These are phyloP conservation scores for Trametes polyzona DNA, from an alignment of 1,284 basidiomycete genomes.

Conservation along the genomic window DNA sequence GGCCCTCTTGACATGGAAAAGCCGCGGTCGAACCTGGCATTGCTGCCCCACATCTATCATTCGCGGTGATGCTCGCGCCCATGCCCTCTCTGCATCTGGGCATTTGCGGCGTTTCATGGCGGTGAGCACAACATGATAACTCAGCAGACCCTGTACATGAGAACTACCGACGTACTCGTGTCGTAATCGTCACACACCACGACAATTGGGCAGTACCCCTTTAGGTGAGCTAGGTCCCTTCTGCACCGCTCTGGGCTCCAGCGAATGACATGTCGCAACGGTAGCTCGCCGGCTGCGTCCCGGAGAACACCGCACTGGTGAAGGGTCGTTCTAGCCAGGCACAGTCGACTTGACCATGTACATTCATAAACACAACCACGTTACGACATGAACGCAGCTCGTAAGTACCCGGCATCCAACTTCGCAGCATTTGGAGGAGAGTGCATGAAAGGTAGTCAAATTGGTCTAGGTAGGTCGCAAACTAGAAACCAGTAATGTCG, in stretches of 20 bases:
- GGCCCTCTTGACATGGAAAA: background rate
- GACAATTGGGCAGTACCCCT: background rate
- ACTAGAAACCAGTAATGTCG: too few relatives aligned
- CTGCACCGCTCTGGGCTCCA: background rate
- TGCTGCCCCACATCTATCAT: slow-evolving; percentile 8
- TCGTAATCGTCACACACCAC: background rate
- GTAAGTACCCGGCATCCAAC: too few relatives aligned
- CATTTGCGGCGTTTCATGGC: background rate
- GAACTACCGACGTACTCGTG: background rate
- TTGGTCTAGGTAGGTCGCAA: too few relatives aligned
- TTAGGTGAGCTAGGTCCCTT: background rate
- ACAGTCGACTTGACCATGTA: too few relatives aligned
- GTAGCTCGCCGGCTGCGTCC: background rate
- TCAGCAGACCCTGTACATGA: background rate
- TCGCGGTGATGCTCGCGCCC: background rate
- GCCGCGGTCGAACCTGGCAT: background rate
- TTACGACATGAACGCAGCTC: too few relatives aligned
- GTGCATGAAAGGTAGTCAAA: too few relatives aligned
- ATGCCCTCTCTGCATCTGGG: background rate
- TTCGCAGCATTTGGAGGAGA: too few relatives aligned
- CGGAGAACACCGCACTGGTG: background rate
- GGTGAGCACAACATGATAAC: background rate
- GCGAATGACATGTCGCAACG: background rate
- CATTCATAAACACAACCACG: too few relatives aligned
- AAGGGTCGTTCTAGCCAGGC: background rate